phyloP scores from a whole-genome alignment of 306 rosid genomes.

The Cicer pinnatifidum region DNA sequence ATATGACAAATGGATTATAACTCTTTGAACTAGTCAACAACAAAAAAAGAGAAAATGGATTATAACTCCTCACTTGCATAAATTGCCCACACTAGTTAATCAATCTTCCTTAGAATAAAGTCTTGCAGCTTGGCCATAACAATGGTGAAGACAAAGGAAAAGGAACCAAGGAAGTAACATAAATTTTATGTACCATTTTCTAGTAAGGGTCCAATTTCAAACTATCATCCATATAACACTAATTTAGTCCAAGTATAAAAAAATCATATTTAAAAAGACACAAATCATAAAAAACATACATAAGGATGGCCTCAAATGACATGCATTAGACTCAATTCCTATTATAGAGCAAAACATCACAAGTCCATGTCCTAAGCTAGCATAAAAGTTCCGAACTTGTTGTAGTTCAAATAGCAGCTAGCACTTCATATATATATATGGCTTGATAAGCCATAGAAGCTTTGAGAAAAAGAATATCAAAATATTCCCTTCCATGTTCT shows the following conservation, averaged over 20 bases:
- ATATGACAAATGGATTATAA: too few species aligned
- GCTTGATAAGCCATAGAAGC: constrained; percentile 2
- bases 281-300: not conserved
- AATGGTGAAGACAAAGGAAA: not conserved
- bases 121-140: not conserved
- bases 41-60: too few species aligned
- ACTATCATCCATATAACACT: not conserved
- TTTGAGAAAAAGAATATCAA: constrained; percentile 1
- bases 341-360: constrained; percentile 5
- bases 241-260: not conserved
- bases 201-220: too few species aligned
- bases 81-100: not conserved
- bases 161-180: not conserved
- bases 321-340: not conserved
- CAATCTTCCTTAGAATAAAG: not conserved
- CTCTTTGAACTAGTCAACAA: too few species aligned
- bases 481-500: constrained; percentile 1
- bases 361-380: not conserved
- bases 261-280: constrained; percentile 7
- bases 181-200: too few species aligned
- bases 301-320: constrained; percentile 4
- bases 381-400: not conserved
- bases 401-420: constrained; percentile 15
- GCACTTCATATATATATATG: constrained; percentile 32
- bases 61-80: not conserved